These are phyloP conservation scores for Bryoglossum gracile DNA, from an alignment of 495 filamentous ascomycete genomes.

Conservation along the genomic window DNA sequence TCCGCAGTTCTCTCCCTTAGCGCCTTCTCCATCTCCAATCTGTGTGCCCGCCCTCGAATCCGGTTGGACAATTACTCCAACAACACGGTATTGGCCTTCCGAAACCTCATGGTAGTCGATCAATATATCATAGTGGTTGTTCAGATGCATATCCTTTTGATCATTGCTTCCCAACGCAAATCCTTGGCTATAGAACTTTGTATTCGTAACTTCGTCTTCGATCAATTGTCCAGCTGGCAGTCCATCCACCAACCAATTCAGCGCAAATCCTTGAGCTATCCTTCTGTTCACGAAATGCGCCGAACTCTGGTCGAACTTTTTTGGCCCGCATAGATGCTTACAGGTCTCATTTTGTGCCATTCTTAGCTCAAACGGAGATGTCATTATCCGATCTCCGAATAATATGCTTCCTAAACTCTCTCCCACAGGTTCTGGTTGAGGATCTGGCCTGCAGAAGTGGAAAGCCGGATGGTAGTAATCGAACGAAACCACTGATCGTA, in stretches of 20 bases:
- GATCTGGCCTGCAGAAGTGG: constrained; percentile 75
- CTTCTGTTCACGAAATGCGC: constrained; percentile 74
- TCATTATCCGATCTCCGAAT: constrained; percentile 92
- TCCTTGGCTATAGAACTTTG: constrained; percentile 76
- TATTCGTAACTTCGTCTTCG: constrained; percentile 61
- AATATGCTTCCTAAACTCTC: constrained; percentile 94
- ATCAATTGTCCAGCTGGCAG: constrained; percentile 79
- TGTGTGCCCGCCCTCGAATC: constrained; percentile 57
- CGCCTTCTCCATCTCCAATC: constrained; percentile 46
- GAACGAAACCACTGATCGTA: constrained; percentile 86
- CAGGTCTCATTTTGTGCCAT: constrained; percentile 84
- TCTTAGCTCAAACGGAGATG: constrained; percentile 78
- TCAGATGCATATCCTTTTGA: constrained; percentile 51
- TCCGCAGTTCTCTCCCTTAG: constrained; percentile 54
- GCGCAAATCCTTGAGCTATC: constrained; percentile 74
- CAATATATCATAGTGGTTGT: constrained; percentile 93
- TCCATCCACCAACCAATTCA: constrained; percentile 95
- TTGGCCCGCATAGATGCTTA: constrained; percentile 62
- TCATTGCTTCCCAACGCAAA: constrained; percentile 71
- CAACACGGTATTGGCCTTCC: constrained; percentile 66
- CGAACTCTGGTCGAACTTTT: constrained; percentile 56
- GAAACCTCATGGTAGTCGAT: constrained; percentile 83
- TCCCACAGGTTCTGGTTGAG: constrained; percentile 63
- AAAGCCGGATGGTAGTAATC: constrained; percentile 91
- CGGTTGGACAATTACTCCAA: constrained; percentile 83